These are phyloP conservation scores for Fusarium sp. DNA, from an alignment of 2,329 filamentous ascomycete species.

Conservation along the genomic window DNA sequence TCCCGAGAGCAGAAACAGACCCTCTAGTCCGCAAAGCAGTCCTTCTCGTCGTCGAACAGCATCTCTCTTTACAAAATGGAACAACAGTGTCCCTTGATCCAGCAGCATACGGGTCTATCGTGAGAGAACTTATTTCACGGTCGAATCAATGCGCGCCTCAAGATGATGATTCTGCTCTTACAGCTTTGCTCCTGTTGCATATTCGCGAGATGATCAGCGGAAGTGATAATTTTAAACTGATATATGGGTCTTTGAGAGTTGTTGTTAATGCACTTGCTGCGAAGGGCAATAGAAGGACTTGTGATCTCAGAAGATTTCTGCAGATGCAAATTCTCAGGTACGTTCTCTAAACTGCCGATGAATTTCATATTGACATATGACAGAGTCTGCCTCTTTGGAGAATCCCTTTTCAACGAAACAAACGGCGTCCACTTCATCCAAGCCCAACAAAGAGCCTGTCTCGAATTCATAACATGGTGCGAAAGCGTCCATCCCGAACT, in stretches of 20 bases:
- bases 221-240: conserved; percentile 37
- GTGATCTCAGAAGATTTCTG: conserved; percentile 32
- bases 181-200: conserved; percentile 32
- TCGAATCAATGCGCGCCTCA: conserved; percentile 36
- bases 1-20: conserved; percentile 37
- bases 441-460: conserved; percentile 32
- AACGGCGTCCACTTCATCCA: conserved; percentile 40
- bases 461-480: conserved; percentile 40
- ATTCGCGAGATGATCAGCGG: conserved; percentile 42
- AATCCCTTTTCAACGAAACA: conserved; percentile 35
- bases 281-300: not conserved
- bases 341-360: accelerated
- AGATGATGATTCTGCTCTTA: conserved; percentile 38
- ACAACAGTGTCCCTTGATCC: conserved; percentile 21
- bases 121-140: conserved; percentile 30
- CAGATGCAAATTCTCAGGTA: conserved; percentile 40
- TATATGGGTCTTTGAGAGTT: conserved; percentile 33
- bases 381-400: conserved; percentile 38
- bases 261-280: conserved; percentile 30
- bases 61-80: conserved; percentile 31
- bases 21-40: conserved; percentile 35
- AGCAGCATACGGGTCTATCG: conserved; percentile 19
- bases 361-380: not conserved
- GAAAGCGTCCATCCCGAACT: conserved; percentile 38
- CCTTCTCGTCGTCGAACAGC: conserved; percentile 36